A percentile compares a stretch with the other conserved stretches of the same genome.
phyloP scores from a whole-genome alignment of 1,284 basidiomycete genomes.

The Ustanciosporium gigantosporum region DNA sequence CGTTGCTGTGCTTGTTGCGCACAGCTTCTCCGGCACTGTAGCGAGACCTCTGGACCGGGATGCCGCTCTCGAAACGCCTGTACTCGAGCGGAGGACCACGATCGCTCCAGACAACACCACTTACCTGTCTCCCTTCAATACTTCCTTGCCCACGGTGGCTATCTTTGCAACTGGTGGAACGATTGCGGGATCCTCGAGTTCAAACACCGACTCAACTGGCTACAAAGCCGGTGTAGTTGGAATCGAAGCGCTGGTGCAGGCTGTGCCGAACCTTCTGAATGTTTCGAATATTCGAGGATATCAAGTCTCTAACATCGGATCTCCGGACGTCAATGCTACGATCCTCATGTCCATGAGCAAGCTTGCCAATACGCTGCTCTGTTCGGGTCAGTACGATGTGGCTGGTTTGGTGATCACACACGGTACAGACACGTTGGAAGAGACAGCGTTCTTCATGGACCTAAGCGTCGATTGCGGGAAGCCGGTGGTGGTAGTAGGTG shows the following conservation, averaged over 20 bases:
- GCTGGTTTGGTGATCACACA: constrained; percentile 1
- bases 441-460: constrained; percentile 53
- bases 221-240: background rate
- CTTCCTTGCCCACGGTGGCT: background rate
- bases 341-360: background rate
- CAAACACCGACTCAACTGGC: background rate
- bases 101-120: too few relatives aligned
- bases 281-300: background rate
- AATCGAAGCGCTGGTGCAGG: background rate
- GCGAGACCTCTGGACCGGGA: too few relatives aligned
- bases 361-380: background rate
- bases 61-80: too few relatives aligned
- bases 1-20: too few relatives aligned
- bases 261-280: background rate
- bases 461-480: constrained; percentile 42
- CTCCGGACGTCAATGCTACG: background rate
- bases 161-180: constrained; percentile 1
- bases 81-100: too few relatives aligned
- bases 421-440: constrained; percentile 58
- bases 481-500: constrained; percentile 59
- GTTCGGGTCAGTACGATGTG: background rate
- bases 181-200: background rate
- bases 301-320: background rate
- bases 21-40: too few relatives aligned
- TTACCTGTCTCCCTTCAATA: background rate